Evolutionary conservation across 257 asterid genomes (phyloP).

Genomic region (Plantago ovata): DNA sequence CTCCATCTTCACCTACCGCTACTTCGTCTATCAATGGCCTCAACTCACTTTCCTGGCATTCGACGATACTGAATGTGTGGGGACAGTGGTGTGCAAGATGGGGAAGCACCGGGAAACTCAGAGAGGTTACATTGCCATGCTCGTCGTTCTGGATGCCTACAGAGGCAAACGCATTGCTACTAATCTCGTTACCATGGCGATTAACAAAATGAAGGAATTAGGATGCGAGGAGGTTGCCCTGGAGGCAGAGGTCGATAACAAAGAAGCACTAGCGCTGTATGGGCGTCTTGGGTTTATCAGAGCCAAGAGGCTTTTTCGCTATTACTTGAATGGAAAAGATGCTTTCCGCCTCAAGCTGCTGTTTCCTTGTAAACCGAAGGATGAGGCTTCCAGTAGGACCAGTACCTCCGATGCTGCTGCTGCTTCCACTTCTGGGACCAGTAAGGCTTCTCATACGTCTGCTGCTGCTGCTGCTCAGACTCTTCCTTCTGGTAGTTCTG

Average conservation of each 20-base stretch:
- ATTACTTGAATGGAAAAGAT: too few relatives aligned
- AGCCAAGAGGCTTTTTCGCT: constrained; percentile 86
- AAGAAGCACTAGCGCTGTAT: constrained; percentile 90
- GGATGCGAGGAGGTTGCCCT: constrained; percentile 96
- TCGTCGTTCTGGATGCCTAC: constrained; percentile 78
- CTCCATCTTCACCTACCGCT: constrained; percentile 95
- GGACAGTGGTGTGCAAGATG: constrained; percentile 97
- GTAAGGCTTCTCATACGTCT: too few relatives aligned
- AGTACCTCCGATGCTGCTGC: too few relatives aligned
- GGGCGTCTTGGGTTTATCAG: constrained; percentile 90
- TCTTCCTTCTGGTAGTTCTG: too few relatives aligned
- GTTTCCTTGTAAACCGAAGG: too few relatives aligned
- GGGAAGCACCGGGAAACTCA: constrained; percentile 88
- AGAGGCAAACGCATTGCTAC: constrained; percentile 91
- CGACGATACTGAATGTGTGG: constrained; percentile 80
- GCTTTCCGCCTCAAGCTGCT: too few relatives aligned
- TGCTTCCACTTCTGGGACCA: too few relatives aligned
- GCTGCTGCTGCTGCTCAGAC: too few relatives aligned
- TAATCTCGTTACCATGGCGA: constrained; percentile 75
- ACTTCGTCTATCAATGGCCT: constrained; percentile 98
- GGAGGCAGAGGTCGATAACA: constrained; percentile 94
- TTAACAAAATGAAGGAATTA: constrained; percentile 82
- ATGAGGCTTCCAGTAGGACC: too few relatives aligned
- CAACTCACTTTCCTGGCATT: constrained; percentile 87
- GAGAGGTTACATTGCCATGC: constrained; percentile 97